phyloP scores from a whole-genome alignment of 768 basidiomycete genomes.

The Lactarius pseudohatsudake region DNA sequence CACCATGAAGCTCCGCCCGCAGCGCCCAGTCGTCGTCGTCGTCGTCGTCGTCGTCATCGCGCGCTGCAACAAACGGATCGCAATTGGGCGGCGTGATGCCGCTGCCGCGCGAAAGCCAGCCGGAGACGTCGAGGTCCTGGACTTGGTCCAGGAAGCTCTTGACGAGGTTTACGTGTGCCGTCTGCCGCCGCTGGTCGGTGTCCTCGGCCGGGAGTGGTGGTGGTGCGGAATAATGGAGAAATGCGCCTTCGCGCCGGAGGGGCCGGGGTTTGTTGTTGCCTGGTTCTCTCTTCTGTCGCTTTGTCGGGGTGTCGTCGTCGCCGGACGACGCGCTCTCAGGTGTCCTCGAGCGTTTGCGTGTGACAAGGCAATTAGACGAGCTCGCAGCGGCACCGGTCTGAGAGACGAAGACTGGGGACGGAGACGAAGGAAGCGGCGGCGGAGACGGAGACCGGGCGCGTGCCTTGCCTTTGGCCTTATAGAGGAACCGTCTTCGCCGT shows the following conservation, averaged over 20 bases:
- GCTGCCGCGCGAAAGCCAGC: neutral
- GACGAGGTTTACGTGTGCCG: neutral
- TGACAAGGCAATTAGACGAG: neutral
- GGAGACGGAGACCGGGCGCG: slow-evolving; percentile 3
- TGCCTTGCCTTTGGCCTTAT: slow-evolving; percentile 12
- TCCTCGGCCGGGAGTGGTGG: neutral
- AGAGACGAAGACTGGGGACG: neutral
- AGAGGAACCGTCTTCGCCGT: neutral
- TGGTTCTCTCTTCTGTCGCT: neutral
- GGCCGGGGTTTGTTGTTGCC: neutral
- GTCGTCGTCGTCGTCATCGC: neutral
- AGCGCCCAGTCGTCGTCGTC: neutral
- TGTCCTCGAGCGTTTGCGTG: neutral
- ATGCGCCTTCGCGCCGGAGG: slow-evolving; percentile 1
- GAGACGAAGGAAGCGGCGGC: neutral
- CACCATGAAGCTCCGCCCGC: neutral
- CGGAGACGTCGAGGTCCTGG: neutral
- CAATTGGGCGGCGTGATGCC: neutral
- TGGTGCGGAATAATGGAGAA: neutral
- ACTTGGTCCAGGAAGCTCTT: neutral
- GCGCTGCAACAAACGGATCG: neutral
- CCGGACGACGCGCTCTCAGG: neutral
- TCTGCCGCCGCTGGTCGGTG: neutral
- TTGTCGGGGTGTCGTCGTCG: neutral
- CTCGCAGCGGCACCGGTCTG: neutral